phyloP scores from a whole-genome alignment of 495 filamentous ascomycete genomes.

The Ascobolus immersus region DNA sequence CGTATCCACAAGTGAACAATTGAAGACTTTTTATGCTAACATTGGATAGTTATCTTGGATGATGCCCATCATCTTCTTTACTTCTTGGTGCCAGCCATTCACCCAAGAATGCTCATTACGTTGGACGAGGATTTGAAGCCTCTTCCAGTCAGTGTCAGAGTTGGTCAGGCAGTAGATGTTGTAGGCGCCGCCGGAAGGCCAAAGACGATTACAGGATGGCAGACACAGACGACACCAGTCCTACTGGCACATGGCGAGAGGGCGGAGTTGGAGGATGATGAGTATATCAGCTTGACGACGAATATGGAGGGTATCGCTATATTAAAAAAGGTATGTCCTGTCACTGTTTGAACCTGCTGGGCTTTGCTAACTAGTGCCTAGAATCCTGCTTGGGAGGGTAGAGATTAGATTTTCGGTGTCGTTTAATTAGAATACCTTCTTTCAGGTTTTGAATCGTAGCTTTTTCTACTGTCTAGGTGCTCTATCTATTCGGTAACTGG shows the following conservation, averaged over 20 bases:
- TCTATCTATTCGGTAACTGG: no score
- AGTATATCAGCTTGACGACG: conserved; percentile 75
- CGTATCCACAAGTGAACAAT: conserved; percentile 4
- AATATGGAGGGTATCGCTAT: conserved; percentile 89
- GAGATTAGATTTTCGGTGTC: conserved; percentile 11
- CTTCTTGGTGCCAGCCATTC: conserved; percentile 92
- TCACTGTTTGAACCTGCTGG: not conserved
- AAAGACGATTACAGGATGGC: conserved; percentile 98
- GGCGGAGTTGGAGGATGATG: conserved; percentile 90
- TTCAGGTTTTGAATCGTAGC: no score
- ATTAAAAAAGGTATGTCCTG: conserved; percentile 57
- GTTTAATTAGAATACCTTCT: no score
- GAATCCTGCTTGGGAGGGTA: conserved; percentile 18
- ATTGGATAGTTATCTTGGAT: conserved; percentile 40
- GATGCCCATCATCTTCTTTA: conserved; percentile 88
- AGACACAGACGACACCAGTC: conserved; percentile 95
- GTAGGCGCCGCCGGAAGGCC: conserved; percentile 89
- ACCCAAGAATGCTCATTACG: conserved; percentile 84
- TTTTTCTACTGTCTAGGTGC: no score
- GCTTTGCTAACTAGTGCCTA: conserved; percentile 6
- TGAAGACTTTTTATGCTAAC: not conserved
- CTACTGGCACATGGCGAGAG: conserved; percentile 78
- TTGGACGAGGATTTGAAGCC: conserved; percentile 86
- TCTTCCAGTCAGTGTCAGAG: conserved; percentile 80
- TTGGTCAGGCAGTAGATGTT: conserved; percentile 93